phyloP scores from a whole-genome alignment of 768 basidiomycete genomes.

The Auriscalpium orientale region DNA sequence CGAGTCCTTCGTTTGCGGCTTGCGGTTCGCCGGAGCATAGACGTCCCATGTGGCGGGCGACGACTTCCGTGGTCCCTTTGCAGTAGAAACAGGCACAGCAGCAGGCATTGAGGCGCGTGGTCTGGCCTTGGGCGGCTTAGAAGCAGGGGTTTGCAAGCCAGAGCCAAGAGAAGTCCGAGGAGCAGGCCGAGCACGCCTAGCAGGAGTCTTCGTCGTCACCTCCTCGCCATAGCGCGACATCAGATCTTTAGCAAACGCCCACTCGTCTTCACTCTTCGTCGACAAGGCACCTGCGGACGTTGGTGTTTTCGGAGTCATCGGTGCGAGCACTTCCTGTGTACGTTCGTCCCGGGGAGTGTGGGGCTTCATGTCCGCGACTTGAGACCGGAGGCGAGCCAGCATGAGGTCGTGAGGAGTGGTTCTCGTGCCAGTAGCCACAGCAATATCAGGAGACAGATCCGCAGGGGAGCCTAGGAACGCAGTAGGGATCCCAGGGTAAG shows the following conservation, averaged over 20 bases:
- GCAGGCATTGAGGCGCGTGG: too few species aligned
- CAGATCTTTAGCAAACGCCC: slow-evolving; percentile 29
- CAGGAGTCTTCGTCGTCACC: neutral
- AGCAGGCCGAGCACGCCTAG: neutral
- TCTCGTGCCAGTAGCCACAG: slow-evolving; percentile 4
- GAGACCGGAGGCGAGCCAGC: slow-evolving; percentile 26
- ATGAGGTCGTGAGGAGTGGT: slow-evolving; percentile 27
- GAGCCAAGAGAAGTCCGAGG: slow-evolving; percentile 4
- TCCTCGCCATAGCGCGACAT: slow-evolving; percentile 17
- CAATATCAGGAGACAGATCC: slow-evolving; percentile 24
- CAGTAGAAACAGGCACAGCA: too few species aligned
- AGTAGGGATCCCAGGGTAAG: slow-evolving; percentile 36
- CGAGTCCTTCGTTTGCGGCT: too few species aligned
- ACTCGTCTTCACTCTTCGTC: slow-evolving; percentile 25
- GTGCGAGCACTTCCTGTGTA: neutral
- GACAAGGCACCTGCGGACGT: neutral
- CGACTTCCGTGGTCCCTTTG: too few species aligned
- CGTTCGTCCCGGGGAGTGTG: slow-evolving; percentile 5
- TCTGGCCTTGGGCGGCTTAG: neutral
- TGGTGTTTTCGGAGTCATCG: slow-evolving; percentile 1
- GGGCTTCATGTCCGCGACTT: slow-evolving; percentile 15
- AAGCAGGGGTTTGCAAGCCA: neutral
- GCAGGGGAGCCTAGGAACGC: slow-evolving; percentile 34
- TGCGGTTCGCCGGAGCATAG: too few species aligned
- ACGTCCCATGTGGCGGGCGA: too few species aligned